Evolutionary conservation across 2,329 filamentous ascomycete species (phyloP), one percentile per base, ranked within the genome.

Genomic region (Ustilaginoidea virens): DNA sequence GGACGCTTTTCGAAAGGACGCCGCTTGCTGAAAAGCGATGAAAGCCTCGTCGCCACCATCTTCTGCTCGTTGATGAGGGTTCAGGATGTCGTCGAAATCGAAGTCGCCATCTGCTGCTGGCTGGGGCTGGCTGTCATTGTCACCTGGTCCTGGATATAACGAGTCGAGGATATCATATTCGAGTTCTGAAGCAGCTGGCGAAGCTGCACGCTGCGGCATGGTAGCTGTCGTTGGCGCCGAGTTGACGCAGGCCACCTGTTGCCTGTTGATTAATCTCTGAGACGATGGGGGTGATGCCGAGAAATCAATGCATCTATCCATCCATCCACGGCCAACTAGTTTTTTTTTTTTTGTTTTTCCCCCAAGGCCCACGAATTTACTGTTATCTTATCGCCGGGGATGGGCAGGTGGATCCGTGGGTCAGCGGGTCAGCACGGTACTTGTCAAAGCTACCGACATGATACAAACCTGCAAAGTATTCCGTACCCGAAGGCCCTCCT

Each of bases 141-240:
- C 66, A 37, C 64, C 58, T 30, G 70, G 63, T 33, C 64, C 67
- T 30, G 74, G 68, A 44, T 87, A 79, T 8, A 94, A 63, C 2
- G 78, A 76, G 36, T 68, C 74, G 13, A 83, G 73, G 30, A 98
- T 94, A 46, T 98, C 90, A 46, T 92, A 74, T 48, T 93, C 90
- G 39, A 76, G 80, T 56, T 96, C 87, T 28, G 87, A 96, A 33
- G 69, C 64, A 27, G 83, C 73, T 34, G 87, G 90, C 24, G 90
- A 96, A 33, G 67, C 66, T 46, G 71, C 74, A 46, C 81, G 75
- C 49, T 63, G 64, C 56, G 68, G 66, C 82, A 92, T 92, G 28
- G 33, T 46, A 30, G 28, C 13, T 12, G 11, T 24, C 11, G 12
- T 17, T 8, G n/a, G 8, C 3, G 5, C 23, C 11, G 15, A 3